Evolutionary conservation across 2,329 filamentous ascomycete species (phyloP).

Genomic region (Claviceps humidiphila): DNA sequence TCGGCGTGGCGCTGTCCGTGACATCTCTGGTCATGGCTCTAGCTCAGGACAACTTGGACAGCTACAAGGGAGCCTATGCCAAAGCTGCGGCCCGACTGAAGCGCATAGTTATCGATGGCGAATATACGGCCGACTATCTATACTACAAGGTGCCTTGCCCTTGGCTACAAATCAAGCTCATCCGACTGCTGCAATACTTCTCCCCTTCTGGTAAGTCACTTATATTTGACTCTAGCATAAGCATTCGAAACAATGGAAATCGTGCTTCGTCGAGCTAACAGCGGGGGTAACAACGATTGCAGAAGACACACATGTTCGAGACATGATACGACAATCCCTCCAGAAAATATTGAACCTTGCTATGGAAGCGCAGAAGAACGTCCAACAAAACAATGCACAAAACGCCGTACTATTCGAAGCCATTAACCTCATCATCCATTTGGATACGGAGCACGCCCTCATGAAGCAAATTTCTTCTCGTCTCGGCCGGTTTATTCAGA

Average conservation of each 20-base stretch:
- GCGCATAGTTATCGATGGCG: conserved; percentile 78
- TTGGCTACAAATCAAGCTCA: conserved; percentile 92
- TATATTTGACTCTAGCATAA: not conserved
- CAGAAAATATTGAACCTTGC: conserved; percentile 85
- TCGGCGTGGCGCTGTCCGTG: conserved; percentile 88
- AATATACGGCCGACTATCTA: conserved; percentile 81
- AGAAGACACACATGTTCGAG: conserved; percentile 87
- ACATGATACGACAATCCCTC: conserved; percentile 81
- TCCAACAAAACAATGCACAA: conserved; percentile 97
- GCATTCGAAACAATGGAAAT: not conserved
- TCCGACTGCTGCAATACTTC: conserved; percentile 89
- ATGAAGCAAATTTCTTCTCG: conserved; percentile 93
- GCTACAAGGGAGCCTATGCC: conserved; percentile 86
- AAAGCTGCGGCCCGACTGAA: conserved; percentile 87
- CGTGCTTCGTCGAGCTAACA: not conserved
- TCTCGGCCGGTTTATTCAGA: conserved; percentile 90
- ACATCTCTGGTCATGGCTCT: conserved; percentile 91
- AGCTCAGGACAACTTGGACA: conserved; percentile 85
- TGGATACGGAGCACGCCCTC: conserved; percentile 84
- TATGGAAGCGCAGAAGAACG: conserved; percentile 91
- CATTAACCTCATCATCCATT: conserved; percentile 94
- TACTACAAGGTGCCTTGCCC: conserved; percentile 99
- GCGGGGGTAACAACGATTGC: not conserved
- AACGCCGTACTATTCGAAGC: conserved; percentile 97
- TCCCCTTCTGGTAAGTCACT: conserved; percentile 65